phyloP scores from a whole-genome alignment of 2,329 filamentous ascomycete species.

The Aotearoamyces nothofagi region DNA sequence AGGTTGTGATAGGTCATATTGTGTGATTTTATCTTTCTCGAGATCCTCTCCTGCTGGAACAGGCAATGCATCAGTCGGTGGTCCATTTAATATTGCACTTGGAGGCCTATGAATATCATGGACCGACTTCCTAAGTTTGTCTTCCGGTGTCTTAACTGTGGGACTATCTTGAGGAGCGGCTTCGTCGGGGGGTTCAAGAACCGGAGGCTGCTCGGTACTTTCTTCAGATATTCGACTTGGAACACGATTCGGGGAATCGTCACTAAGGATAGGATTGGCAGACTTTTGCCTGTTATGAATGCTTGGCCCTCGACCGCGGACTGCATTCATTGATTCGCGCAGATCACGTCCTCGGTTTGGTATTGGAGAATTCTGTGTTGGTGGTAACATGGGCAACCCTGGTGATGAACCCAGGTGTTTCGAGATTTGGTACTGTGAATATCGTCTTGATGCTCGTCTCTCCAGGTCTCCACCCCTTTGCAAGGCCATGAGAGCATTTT shows the following conservation, averaged over 20 bases:
- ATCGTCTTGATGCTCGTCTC: conserved; percentile 78
- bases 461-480: conserved; percentile 89
- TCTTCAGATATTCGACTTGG: conserved; percentile 46
- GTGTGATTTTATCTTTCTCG: conserved; percentile 3
- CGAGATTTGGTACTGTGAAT: conserved; percentile 92
- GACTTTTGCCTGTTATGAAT: conserved; percentile 27
- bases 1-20: conserved; percentile 7
- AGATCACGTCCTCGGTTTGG: conserved; percentile 77
- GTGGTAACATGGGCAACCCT: conserved; percentile 74
- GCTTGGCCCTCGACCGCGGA: conserved; percentile 41
- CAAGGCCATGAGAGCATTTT: conserved; percentile 78
- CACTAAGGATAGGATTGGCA: conserved; percentile 27
- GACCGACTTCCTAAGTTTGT: conserved; percentile 28
- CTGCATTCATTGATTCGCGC: conserved; percentile 68
- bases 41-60: no score
- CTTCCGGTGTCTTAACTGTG: conserved; percentile 40
- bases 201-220: conserved; percentile 12
- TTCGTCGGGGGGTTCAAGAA: conserved; percentile 22
- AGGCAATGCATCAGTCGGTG: conserved; percentile 35
- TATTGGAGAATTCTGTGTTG: conserved; percentile 66
- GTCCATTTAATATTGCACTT: conserved; percentile 44
- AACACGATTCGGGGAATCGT: conserved; percentile 46
- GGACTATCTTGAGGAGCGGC: conserved; percentile 20
- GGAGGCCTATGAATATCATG: conserved; percentile 18
- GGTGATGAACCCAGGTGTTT: conserved; percentile 76